Evolutionary conservation across 768 basidiomycete species (phyloP), one percentile per base, ranked within the genome.

Genomic region (Lactifluus echinatus): DNA sequence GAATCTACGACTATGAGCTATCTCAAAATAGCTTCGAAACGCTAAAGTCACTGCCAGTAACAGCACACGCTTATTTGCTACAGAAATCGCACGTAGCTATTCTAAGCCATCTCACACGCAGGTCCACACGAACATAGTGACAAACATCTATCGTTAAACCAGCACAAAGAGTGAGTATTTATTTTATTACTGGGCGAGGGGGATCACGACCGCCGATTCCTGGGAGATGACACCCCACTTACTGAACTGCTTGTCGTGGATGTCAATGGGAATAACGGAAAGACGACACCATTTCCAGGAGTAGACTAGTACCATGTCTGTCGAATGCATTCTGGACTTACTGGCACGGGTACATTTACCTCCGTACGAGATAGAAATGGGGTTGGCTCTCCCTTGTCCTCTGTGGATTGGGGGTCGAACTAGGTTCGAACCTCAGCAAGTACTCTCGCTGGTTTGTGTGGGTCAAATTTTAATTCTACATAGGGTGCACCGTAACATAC

Each of bases 91-190:
- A 81, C 64, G 75, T 79, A 4, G 64, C 60, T 17, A 54, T 76
- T 26, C 69, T 84, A 11, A 62, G 72, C 59, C 70, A 73, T 21
- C 67, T 80, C 47, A 69, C 70, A 3, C 64, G 64, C 45, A n/a
- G n/a, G 59, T 60, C 1, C 66, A 82, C 28, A 77, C 79, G 4
- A 56, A 67, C 33, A 80, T 82, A 80, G 67, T 81, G n/a, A 19
- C 79, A n/a, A 85, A 83, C 60, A 79, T 80, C 15, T 3, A 85
- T 62, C 73, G 82, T 49, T 84, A 76, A 77, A 75, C 79, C 14
- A 78, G 76, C 45, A 82, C 84, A 70, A 84, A 82, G 82, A 71
- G 79, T 50, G 84, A 85, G 66, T n/a, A 82, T 85, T 39, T 74
- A 76, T 2, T 71, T 67, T 6, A 84, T 83, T 66, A 78, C 84